A percentile compares a stretch with the other conserved stretches of the same genome.
Conservation (phyloP, 306 rosid genomes). For the Oxytropis ochrocephala region DNA sequence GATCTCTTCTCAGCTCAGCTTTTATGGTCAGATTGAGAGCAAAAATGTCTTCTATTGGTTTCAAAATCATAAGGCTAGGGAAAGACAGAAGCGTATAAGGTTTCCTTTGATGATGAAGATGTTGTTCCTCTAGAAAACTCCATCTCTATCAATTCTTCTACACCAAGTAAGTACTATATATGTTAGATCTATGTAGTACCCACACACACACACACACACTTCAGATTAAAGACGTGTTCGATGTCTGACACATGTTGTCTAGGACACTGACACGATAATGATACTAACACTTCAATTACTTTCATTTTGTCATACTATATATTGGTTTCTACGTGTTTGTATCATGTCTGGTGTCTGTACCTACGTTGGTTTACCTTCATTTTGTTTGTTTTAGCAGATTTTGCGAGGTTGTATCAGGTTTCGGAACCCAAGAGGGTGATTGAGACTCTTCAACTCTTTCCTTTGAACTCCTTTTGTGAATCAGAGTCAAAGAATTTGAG, state of each 20-base stretch:
- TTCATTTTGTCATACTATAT: too few relatives aligned
- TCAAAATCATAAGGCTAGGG: conserved; percentile 95
- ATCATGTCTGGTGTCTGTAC: too few relatives aligned
- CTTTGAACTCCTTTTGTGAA: conserved; percentile 55
- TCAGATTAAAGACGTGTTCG: too few relatives aligned
- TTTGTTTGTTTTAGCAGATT: conserved; percentile 20
- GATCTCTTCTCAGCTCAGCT: conserved; percentile 75
- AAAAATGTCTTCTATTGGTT: conserved; percentile 98
- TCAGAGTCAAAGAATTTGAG: conserved; percentile 46
- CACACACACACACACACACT: too few relatives aligned
- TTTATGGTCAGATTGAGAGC: conserved; percentile 96
- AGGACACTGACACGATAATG: too few relatives aligned
- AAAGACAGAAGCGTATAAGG: conserved; percentile 80
- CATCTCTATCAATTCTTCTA: conserved; percentile 26
- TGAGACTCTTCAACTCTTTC: conserved; percentile 88
- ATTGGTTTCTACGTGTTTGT: too few relatives aligned
- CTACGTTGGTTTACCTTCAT: too few relatives aligned
- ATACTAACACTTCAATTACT: too few relatives aligned
- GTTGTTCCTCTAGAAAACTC: conserved; percentile 21
- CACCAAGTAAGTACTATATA: conserved; percentile 40
- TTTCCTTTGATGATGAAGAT: conserved; percentile 26
- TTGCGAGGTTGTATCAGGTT: conserved; percentile 33
- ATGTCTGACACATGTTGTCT: too few relatives aligned
- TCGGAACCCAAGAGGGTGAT: conserved; percentile 47
- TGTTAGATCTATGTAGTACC: too few relatives aligned